phyloP scores from a whole-genome alignment of 1,284 basidiomycete genomes.

The Austropuccinia psidii region DNA sequence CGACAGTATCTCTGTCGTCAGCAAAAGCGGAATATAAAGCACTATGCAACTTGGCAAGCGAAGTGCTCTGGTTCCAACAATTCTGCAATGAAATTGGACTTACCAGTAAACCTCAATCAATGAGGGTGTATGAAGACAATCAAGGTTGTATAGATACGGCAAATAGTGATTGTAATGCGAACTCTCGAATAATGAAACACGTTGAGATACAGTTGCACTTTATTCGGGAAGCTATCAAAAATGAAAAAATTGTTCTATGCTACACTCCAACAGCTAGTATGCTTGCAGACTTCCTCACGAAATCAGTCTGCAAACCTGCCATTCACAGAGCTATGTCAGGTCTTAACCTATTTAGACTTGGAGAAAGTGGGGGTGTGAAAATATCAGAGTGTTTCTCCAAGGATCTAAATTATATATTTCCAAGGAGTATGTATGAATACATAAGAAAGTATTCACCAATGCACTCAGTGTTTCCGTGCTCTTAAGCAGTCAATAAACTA shows the following conservation, averaged over 20 bases:
- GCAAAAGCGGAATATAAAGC: neutral
- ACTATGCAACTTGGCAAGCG: neutral
- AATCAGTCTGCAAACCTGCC: too few species aligned
- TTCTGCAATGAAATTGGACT: neutral
- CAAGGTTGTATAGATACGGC: neutral
- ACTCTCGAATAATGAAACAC: constrained; percentile 8
- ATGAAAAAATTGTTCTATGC: constrained; percentile 1
- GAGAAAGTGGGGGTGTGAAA: too few species aligned
- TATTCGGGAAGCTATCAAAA: constrained; percentile 10
- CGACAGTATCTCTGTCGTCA: neutral
- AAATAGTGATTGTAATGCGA: constrained; percentile 1
- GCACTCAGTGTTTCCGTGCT: too few species aligned
- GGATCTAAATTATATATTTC: too few species aligned
- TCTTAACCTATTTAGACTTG: too few species aligned
- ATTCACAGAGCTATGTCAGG: too few species aligned
- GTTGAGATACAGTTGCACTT: neutral
- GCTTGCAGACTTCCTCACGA: constrained; percentile 26
- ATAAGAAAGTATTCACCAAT: too few species aligned
- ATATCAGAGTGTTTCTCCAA: too few species aligned
- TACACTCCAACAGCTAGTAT: constrained; percentile 12
- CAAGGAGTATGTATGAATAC: too few species aligned
- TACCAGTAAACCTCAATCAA: too few species aligned
- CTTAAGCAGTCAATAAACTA: too few species aligned
- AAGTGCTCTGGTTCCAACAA: neutral
- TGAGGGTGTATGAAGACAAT: too few species aligned